Evolutionary conservation across 129 eudicot species (phyloP).

Genomic region (Arctium lappa): DNA sequence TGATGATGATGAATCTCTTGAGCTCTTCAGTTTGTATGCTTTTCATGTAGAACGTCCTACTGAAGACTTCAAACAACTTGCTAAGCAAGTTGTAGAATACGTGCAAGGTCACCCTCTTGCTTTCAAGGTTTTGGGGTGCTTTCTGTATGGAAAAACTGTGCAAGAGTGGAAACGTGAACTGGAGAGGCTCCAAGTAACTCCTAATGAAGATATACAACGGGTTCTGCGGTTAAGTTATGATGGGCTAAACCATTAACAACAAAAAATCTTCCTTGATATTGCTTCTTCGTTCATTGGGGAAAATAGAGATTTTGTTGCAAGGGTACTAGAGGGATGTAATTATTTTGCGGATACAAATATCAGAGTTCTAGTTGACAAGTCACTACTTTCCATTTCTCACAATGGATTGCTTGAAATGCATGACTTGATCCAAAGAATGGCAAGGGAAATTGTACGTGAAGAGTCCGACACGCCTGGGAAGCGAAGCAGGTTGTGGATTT

Average conservation of each 20-base stretch:
- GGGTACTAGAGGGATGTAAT: slow-evolving; percentile 1
- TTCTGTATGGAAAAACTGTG: neutral
- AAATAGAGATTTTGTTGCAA: neutral
- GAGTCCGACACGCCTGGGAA: neutral
- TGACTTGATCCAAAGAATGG: slow-evolving; percentile 26
- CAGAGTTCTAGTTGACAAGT: slow-evolving; percentile 7
- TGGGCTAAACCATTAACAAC: slow-evolving; percentile 1
- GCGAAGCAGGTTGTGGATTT: slow-evolving; percentile 18
- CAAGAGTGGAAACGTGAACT: neutral
- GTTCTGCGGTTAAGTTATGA: slow-evolving; percentile 17
- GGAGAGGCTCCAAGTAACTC: neutral
- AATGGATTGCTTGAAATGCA: slow-evolving; percentile 11
- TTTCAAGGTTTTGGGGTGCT: neutral
- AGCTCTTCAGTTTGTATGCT: no score
- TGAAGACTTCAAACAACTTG: no score
- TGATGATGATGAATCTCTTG: no score
- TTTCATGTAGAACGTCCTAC: no score
- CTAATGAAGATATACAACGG: neutral
- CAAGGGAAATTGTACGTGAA: slow-evolving; percentile 15
- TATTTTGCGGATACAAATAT: neutral
- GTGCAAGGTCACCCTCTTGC: neutral
- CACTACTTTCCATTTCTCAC: neutral
- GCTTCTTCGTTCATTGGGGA: slow-evolving; percentile 15
- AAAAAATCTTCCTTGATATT: slow-evolving; percentile 25
- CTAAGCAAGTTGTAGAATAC: no score